A percentile compares a stretch with the other conserved stretches of the same genome.
phyloP scores from a whole-genome alignment of 352 stramenopile genomes.

The Detonula confervacea region DNA sequence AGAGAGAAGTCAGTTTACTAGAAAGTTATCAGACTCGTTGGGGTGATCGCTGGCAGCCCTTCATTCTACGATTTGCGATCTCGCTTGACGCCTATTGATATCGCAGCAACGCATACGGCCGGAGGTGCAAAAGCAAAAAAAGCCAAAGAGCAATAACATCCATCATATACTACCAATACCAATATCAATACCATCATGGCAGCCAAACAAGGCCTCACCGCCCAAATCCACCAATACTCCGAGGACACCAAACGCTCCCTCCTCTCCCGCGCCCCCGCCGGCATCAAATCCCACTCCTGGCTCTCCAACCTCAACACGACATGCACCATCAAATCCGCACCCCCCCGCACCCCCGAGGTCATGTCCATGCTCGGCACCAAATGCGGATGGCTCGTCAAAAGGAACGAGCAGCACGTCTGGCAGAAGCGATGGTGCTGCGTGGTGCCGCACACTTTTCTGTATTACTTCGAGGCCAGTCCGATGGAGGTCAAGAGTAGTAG shows the following conservation, averaged over 20 bases:
- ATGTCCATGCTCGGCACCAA: constrained; percentile 74
- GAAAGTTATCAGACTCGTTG: too few species aligned
- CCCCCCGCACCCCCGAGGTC: constrained; percentile 77
- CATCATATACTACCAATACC: too few species aligned
- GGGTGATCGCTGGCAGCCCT: too few species aligned
- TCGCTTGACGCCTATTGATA: too few species aligned
- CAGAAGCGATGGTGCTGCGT: constrained; percentile 86
- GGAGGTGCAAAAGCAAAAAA: too few species aligned
- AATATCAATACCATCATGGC: too few species aligned
- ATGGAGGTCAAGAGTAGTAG: constrained; percentile 34
- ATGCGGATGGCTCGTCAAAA: constrained; percentile 85
- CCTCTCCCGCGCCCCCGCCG: constrained; percentile 59
- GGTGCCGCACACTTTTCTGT: constrained; percentile 88
- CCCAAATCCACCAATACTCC: constrained; percentile 78
- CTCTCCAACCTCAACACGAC: constrained; percentile 84
- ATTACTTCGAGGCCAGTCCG: constrained; percentile 86
- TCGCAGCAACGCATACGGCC: too few species aligned
- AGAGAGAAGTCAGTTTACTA: too few species aligned
- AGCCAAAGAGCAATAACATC: too few species aligned
- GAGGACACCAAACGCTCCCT: constrained; percentile 83
- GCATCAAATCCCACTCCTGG: constrained; percentile 74
- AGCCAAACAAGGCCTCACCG: constrained; percentile 79
- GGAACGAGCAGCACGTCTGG: constrained; percentile 87
- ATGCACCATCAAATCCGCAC: constrained; percentile 84
- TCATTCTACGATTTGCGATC: too few species aligned